Percentiles rank a stretch among this genome's conserved stretches.
Evolutionary conservation across 1,284 basidiomycete species (phyloP).

Genomic region (Ganoderma lucidum): DNA sequence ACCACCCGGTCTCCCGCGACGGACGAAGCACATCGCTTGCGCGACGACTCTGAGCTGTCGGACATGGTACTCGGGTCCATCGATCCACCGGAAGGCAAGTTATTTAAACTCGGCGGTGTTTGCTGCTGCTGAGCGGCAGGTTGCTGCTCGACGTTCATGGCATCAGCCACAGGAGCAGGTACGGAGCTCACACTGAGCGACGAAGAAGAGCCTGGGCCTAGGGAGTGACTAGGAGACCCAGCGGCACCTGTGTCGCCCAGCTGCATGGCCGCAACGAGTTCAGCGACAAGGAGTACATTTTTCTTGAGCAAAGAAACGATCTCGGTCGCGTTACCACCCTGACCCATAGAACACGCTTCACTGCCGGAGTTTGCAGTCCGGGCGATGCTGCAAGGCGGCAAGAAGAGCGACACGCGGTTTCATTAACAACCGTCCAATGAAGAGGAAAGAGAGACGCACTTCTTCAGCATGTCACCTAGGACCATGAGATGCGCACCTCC

Average conservation of each 20-base stretch:
- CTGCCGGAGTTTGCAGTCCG: constrained; percentile 57
- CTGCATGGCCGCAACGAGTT: constrained; percentile 56
- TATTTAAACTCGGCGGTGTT: constrained; percentile 34
- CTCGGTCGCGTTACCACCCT: constrained; percentile 52
- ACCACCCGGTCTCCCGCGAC: constrained; percentile 64
- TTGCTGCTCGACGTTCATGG: constrained; percentile 31
- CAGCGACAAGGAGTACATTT: constrained; percentile 55
- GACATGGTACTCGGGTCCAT: constrained; percentile 35
- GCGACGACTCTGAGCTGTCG: constrained; percentile 46
- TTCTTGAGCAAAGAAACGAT: constrained; percentile 56
- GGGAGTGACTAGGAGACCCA: constrained; percentile 12
- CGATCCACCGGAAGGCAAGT: constrained; percentile 32
- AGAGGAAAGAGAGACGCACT: constrained; percentile 40
- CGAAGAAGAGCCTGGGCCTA: constrained; percentile 35
- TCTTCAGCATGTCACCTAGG: constrained; percentile 49
- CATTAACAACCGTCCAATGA: constrained; percentile 28
- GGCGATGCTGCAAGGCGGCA: constrained; percentile 49
- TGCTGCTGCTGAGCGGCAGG: constrained; percentile 20
- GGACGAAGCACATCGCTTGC: constrained; percentile 76
- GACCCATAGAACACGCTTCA: constrained; percentile 55
- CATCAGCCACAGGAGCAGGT: constrained; percentile 24
- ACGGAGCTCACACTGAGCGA: constrained; percentile 26
- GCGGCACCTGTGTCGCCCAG: constrained; percentile 44
- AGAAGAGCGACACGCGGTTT: constrained; percentile 20
- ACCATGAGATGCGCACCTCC: constrained; percentile 48